Conservation (phyloP, 2,329 filamentous ascomycete species). For the Colletotrichum viniferum region DNA sequence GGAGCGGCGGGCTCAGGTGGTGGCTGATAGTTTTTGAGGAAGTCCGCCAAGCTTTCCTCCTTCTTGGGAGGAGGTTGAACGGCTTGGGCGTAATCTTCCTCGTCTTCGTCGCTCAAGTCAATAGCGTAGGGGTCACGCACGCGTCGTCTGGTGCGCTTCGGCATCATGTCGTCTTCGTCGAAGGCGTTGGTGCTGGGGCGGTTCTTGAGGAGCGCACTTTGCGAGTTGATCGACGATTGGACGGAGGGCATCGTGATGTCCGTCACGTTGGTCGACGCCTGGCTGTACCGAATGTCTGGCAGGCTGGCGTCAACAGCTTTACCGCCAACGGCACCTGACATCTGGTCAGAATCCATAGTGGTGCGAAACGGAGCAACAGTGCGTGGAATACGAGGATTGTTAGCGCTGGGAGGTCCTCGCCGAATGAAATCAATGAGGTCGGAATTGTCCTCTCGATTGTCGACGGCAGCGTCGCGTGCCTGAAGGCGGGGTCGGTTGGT, state of each 20-base stretch:
- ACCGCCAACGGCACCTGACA: slow-evolving; percentile 58
- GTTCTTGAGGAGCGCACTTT: slow-evolving; percentile 67
- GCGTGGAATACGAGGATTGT: slow-evolving; percentile 76
- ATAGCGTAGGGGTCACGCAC: slow-evolving; percentile 94
- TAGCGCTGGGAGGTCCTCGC: slow-evolving; percentile 72
- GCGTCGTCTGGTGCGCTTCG: slow-evolving; percentile 76
- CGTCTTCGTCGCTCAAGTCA: slow-evolving; percentile 75
- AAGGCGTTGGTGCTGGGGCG: slow-evolving; percentile 41
- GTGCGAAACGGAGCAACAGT: slow-evolving; percentile 84
- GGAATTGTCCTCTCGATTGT: slow-evolving; percentile 70
- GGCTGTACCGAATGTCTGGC: slow-evolving; percentile 60
- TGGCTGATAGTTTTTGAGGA: slow-evolving; percentile 72
- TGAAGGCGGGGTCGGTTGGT: slow-evolving; percentile 61
- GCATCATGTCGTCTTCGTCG: slow-evolving; percentile 60
- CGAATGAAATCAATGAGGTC: slow-evolving; percentile 97
- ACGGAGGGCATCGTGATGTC: slow-evolving; percentile 60
- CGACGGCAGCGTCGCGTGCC: slow-evolving; percentile 73
- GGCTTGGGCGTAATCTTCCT: slow-evolving; percentile 53
- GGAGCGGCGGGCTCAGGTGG: slow-evolving; percentile 54
- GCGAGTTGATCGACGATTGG: slow-evolving; percentile 75
- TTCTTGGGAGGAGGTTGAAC: slow-evolving; percentile 44
- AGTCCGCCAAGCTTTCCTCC: slow-evolving; percentile 76
- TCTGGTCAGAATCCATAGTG: slow-evolving; percentile 86
- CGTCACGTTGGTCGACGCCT: slow-evolving; percentile 60
- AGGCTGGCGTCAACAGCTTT: slow-evolving; percentile 63